phyloP scores from a whole-genome alignment of 148 eudicot species.

The Amaranthus hypochondriacus region DNA sequence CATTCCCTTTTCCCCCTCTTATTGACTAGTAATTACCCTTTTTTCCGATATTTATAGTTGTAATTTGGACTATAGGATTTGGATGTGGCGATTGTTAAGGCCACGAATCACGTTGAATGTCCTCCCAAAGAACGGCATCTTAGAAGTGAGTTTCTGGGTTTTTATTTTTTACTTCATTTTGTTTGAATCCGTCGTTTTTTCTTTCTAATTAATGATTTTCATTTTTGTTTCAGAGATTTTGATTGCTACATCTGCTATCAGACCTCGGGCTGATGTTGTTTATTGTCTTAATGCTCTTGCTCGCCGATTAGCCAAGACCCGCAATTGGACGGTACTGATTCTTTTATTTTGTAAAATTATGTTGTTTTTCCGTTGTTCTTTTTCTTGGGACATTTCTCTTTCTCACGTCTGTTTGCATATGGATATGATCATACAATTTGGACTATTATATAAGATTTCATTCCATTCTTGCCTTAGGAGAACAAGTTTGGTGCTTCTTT shows the following conservation, averaged over 20 bases:
- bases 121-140: conserved; percentile 96
- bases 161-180: neutral
- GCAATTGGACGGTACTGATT: conserved; percentile 85
- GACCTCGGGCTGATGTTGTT: conserved; percentile 94
- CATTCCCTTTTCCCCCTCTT: neutral
- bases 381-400: no score
- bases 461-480: no score
- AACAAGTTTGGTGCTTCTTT: no score
- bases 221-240: conserved; percentile 55
- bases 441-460: no score
- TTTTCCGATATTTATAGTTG: neutral
- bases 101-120: conserved; percentile 90
- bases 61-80: conserved; percentile 52
- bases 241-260: conserved; percentile 65
- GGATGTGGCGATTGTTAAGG: conserved; percentile 94
- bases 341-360: neutral
- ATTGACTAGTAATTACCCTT: neutral
- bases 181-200: neutral
- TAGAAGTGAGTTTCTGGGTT: conserved; percentile 53
- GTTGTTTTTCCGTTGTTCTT: neutral
- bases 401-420: no score
- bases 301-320: conserved; percentile 82
- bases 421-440: no score
- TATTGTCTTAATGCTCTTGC: conserved; percentile 90
- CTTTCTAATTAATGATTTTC: neutral